Evolutionary conservation across 2,329 filamentous ascomycete genomes (phyloP).

Genomic region (Cytospora schulzeri): DNA sequence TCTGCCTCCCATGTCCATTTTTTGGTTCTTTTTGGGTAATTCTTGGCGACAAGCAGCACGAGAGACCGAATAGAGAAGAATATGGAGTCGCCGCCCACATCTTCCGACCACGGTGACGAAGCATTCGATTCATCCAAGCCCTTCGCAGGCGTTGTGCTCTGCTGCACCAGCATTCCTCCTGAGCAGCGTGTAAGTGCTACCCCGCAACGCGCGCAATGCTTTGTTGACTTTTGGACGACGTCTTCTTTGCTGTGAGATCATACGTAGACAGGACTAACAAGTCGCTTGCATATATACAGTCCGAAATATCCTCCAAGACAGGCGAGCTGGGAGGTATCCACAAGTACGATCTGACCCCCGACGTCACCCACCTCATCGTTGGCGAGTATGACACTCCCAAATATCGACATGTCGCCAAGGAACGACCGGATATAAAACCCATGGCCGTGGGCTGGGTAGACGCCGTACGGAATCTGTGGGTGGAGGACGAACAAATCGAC

Average conservation of each 20-base stretch:
- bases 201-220: slow-evolving; percentile 21
- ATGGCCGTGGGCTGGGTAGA: slow-evolving; percentile 85
- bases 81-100: slow-evolving; percentile 33
- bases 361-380: slow-evolving; percentile 92
- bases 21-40: no score
- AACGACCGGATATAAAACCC: slow-evolving; percentile 81
- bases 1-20: slow-evolving; percentile 8
- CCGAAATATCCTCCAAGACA: slow-evolving; percentile 64
- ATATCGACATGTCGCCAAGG: slow-evolving; percentile 91
- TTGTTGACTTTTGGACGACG: slow-evolving; percentile 17
- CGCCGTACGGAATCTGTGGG: slow-evolving; percentile 78
- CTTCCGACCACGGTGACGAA: slow-evolving; percentile 32
- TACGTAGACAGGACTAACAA: not conserved
- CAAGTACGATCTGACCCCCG: slow-evolving; percentile 90
- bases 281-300: slow-evolving; percentile 36
- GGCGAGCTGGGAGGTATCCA: slow-evolving; percentile 83
- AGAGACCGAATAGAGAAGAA: not conserved
- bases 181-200: slow-evolving; percentile 69
- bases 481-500: slow-evolving; percentile 74
- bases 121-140: slow-evolving; percentile 62
- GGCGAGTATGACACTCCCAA: slow-evolving; percentile 89
- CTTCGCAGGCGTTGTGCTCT: slow-evolving; percentile 74
- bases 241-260: not conserved
- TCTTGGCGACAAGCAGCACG: slow-evolving; percentile 10
- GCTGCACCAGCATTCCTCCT: slow-evolving; percentile 82